phyloP scores from a whole-genome alignment of 352 stramenopile genomes.

The Globisporangium paddicum region DNA sequence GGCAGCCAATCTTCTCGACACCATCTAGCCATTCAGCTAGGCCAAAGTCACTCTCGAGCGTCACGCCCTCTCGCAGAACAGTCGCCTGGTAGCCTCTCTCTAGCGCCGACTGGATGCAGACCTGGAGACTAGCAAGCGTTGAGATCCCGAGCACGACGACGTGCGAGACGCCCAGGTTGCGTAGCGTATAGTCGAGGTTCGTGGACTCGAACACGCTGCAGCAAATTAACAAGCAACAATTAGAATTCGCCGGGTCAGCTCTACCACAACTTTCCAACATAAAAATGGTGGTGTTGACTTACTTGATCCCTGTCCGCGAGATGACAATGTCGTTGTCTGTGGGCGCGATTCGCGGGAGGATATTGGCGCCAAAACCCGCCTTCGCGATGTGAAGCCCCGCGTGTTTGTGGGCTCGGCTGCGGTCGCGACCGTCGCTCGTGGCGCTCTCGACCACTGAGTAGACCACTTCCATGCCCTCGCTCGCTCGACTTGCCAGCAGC shows the following conservation, averaged over 20 bases:
- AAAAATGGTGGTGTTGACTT: conserved; percentile 20
- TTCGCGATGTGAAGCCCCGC: conserved; percentile 75
- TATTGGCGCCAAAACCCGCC: conserved; percentile 57
- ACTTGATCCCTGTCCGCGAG: conserved; percentile 76
- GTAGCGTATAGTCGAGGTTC: conserved; percentile 87
- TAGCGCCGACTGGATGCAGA: conserved; percentile 75
- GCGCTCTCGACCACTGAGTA: conserved; percentile 89
- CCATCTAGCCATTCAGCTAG: conserved; percentile 18
- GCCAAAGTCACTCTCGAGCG: conserved; percentile 9
- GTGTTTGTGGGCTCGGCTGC: conserved; percentile 84
- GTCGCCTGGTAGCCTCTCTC: conserved; percentile 88
- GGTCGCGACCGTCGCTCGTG: conserved; percentile 78
- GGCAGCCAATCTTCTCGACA: conserved; percentile 23
- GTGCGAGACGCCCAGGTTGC: conserved; percentile 83
- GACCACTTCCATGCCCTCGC: conserved; percentile 73
- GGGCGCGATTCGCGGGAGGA: conserved; percentile 43
- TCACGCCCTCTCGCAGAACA: conserved; percentile 72
- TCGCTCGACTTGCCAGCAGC: conserved; percentile 41
- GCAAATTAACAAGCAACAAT: conserved; percentile 8
- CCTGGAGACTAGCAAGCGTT: conserved; percentile 75
- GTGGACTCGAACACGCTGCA: conserved; percentile 81
- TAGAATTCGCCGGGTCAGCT: background rate
- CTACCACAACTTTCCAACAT: background rate
- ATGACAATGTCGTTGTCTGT: conserved; percentile 80
- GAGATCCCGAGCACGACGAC: conserved; percentile 84